Conservation (phyloP, 2,329 filamentous ascomycete genomes). For the Curvularia eragrostidis region DNA sequence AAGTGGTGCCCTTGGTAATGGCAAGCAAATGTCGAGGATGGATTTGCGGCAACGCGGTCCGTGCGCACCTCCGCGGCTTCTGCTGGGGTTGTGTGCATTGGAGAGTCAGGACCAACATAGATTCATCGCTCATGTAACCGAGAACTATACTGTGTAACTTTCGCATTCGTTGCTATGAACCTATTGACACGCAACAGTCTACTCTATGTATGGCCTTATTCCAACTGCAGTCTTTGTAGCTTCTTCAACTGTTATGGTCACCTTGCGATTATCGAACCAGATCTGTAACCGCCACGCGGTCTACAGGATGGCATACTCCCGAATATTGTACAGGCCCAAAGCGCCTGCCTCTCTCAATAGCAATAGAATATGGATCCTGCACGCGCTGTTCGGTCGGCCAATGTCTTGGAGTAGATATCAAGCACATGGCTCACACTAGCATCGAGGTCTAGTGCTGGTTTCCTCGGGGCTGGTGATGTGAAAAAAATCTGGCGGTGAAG, state of each 20-base stretch:
- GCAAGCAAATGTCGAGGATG: conserved; percentile 20
- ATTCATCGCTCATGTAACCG: neutral
- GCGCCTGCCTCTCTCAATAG: neutral
- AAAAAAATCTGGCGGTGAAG: neutral
- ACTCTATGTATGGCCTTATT: neutral
- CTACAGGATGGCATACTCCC: neutral
- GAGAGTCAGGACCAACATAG: neutral
- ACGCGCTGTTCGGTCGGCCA: too few species aligned
- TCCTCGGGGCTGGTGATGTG: neutral
- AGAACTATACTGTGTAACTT: too few species aligned
- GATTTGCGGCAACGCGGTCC: conserved; percentile 18
- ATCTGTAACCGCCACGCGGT: neutral
- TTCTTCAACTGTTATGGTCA: neutral
- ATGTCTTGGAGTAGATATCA: neutral
- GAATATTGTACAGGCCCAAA: neutral
- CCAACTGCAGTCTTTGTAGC: neutral
- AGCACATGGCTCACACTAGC: neutral
- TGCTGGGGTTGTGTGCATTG: conserved; percentile 15
- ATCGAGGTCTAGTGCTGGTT: neutral
- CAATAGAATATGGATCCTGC: neutral
- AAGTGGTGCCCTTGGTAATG: conserved; percentile 26
- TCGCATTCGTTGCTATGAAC: neutral
- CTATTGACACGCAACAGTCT: neutral
- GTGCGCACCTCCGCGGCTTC: conserved; percentile 28
- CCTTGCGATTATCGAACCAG: neutral